Evolutionary conservation across 1,284 basidiomycete genomes (phyloP).

Genomic region (Puccinia hordei): DNA sequence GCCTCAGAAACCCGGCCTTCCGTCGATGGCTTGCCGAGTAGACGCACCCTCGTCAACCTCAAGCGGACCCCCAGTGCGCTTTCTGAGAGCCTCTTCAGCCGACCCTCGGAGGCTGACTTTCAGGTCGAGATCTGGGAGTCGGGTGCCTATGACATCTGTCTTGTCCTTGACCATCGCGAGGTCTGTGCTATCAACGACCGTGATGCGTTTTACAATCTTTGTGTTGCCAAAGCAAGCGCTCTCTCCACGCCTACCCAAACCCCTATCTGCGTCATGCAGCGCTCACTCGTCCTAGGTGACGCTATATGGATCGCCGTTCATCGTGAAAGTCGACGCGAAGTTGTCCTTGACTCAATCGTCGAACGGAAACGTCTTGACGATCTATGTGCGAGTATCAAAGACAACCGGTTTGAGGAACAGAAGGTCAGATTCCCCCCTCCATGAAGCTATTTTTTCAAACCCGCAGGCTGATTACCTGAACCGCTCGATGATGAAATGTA

Average conservation of each 20-base stretch:
- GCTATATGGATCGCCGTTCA: constrained; percentile 65
- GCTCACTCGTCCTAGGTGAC: constrained; percentile 65
- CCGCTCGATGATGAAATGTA: constrained; percentile 51
- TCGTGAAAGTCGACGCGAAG: constrained; percentile 56
- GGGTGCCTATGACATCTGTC: constrained; percentile 63
- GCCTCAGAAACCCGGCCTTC: neutral
- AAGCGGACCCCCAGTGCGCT: constrained; percentile 16
- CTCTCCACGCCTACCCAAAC: constrained; percentile 52
- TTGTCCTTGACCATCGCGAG: constrained; percentile 66
- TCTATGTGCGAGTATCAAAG: constrained; percentile 63
- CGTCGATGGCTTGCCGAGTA: neutral
- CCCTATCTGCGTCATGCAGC: constrained; percentile 62
- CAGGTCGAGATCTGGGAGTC: constrained; percentile 61
- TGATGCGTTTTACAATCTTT: constrained; percentile 59
- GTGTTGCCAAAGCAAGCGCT: constrained; percentile 55
- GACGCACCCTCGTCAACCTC: constrained; percentile 7
- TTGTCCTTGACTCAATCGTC: constrained; percentile 64
- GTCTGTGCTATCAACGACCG: constrained; percentile 58
- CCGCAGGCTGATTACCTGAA: neutral
- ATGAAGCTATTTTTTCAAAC: constrained; percentile 1
- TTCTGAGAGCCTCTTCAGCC: constrained; percentile 13
- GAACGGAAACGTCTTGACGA: constrained; percentile 67
- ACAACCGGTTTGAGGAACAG: constrained; percentile 65
- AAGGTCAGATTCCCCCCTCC: constrained; percentile 58
- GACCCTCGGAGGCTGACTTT: constrained; percentile 53